Evolutionary conservation across 2,329 filamentous ascomycete genomes (phyloP), one percentile per base, ranked within the genome.

Genomic region (Claviceps maximensis): DNA sequence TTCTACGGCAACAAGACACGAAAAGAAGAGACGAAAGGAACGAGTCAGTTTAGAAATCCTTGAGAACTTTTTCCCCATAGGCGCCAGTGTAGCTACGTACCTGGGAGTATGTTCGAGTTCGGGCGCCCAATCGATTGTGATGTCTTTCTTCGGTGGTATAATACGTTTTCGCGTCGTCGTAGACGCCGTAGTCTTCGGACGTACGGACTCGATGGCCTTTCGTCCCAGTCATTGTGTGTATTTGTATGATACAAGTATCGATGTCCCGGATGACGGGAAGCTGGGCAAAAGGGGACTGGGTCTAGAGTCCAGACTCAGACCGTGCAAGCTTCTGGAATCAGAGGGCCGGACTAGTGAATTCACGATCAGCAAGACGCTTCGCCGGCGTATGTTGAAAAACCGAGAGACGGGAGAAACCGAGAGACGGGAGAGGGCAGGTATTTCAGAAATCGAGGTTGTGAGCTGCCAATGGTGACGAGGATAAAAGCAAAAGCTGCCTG

Each of bases 91-190:
- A 38, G 17, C 17, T 10, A 19, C 36, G 33, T 64, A 77, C 76
- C 68, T 79, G 77, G 2, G 78, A 80, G 58, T 76, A 80, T 23
- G 78, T 81, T 55, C 77, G 72, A 19, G 74, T 77, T 50, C 78
- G 73, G 42, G 69, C 67, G 23, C 76, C 75, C 50, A 67, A 68
- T 33, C 72, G 72, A 58, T 74, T 72, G 53, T 65, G 66, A 57
- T 78, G 75, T 52, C 78, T 75, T 52, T 77, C 74, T 38, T 79
- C 77, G 25, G 76, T 74, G 36, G 75, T 68, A 58, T 82, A 82
- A 62, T 82, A 82, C 25, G 77, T 80, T 62, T 72, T 74, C 54
- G 78, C 78, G 67, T 80, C 77, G 55, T 79, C 77, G 58, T 70
- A 80, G 48, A 79, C 72, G 31, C 70, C 65, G 48, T 75, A 74